phyloP scores from a whole-genome alignment of 176 grass and related monocot genomes.

The Pontederia crassipes region DNA sequence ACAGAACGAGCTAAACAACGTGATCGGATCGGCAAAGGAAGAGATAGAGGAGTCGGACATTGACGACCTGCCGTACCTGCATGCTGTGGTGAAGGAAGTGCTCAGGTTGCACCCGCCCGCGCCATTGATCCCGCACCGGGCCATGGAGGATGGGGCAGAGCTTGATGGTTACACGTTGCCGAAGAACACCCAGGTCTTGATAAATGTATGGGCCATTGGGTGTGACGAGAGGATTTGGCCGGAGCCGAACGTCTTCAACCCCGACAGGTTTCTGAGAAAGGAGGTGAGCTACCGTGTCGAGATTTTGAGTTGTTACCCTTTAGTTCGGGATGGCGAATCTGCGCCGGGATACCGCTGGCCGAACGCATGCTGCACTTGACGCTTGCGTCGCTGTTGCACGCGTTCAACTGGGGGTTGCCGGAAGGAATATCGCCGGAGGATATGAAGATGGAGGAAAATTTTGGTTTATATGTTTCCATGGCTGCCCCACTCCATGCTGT shows the following conservation, averaged over 20 bases:
- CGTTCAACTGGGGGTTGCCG: constrained; percentile 5
- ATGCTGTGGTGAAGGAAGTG: background rate
- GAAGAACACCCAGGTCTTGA: background rate
- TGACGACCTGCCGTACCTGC: background rate
- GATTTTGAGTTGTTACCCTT: constrained; percentile 5
- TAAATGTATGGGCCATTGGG: constrained; percentile 6
- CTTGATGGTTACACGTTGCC: constrained; percentile 3
- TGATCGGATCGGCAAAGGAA: constrained; percentile 3
- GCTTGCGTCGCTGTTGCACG: background rate
- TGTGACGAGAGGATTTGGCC: background rate
- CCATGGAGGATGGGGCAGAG: background rate
- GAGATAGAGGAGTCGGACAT: background rate
- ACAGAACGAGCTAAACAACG: constrained; percentile 28
- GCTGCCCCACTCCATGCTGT: too few relatives aligned
- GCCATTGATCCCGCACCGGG: background rate
- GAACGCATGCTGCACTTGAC: background rate
- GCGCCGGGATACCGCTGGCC: background rate
- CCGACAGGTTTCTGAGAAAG: background rate
- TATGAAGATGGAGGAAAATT: background rate
- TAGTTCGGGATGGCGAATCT: background rate
- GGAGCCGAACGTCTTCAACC: background rate
- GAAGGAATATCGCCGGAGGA: background rate
- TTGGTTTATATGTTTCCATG: background rate
- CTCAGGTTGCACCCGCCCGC: constrained; percentile 6
- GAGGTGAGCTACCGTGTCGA: background rate